Evolutionary conservation across 1,284 basidiomycete species (phyloP).

Genomic region (Apiotrichum gamsii): DNA sequence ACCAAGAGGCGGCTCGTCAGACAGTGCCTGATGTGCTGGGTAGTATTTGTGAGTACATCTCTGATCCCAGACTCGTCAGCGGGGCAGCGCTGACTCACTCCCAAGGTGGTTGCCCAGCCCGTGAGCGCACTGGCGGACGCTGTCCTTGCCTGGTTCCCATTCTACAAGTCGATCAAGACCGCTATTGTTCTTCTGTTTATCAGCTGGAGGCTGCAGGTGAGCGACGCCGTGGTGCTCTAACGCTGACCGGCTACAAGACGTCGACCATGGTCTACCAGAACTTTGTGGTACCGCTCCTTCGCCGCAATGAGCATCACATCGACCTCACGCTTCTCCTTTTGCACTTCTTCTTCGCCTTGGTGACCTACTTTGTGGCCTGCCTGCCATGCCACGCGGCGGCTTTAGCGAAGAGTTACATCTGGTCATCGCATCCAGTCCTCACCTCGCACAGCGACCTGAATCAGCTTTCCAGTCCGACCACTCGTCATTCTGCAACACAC

Average conservation of each 20-base stretch:
- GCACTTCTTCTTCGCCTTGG: constrained; percentile 15
- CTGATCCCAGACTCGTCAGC: too few relatives aligned
- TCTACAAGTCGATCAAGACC: constrained; percentile 28
- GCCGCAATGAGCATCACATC: constrained; percentile 32
- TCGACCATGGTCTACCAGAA: constrained; percentile 22
- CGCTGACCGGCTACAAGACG: constrained; percentile 11
- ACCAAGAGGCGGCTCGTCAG: constrained; percentile 29
- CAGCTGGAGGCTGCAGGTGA: constrained; percentile 24
- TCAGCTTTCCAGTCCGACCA: too few relatives aligned
- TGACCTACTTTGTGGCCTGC: constrained; percentile 14
- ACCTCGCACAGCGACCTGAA: too few relatives aligned
- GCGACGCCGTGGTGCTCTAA: not conserved
- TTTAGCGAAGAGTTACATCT: not conserved
- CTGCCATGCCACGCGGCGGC: constrained; percentile 1
- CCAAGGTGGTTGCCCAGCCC: constrained; percentile 19
- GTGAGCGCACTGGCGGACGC: constrained; percentile 11
- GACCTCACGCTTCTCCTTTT: constrained; percentile 33
- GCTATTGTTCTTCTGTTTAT: constrained; percentile 19
- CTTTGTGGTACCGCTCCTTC: constrained; percentile 20
- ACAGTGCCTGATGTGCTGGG: constrained; percentile 30
- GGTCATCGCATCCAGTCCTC: too few relatives aligned
- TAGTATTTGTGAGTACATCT: constrained; percentile 26
- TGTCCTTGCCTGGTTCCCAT: constrained; percentile 33
- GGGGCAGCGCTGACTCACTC: not conserved
- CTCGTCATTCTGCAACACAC: too few relatives aligned